These are phyloP conservation scores for Liquidambar formosana DNA, from an alignment of 164 flowering plant genomes.

Conservation along the genomic window DNA sequence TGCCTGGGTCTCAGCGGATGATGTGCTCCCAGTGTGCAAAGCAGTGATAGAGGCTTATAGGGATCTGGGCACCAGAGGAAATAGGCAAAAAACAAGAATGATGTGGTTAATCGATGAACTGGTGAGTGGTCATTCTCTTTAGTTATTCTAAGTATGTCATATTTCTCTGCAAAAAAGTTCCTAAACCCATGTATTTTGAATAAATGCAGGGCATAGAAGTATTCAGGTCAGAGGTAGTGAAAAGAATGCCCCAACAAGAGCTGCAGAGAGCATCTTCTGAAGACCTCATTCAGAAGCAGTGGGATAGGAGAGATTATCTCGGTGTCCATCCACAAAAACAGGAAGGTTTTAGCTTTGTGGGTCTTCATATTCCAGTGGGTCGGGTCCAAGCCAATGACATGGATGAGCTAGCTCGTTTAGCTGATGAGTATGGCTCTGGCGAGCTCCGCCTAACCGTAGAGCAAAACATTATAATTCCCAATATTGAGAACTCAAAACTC, in stretches of 20 bases:
- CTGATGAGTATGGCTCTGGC: constrained; percentile 81
- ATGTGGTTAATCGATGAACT: constrained; percentile 99
- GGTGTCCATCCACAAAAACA: constrained; percentile 95
- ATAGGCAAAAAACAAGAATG: constrained; percentile 91
- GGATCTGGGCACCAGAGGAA: constrained; percentile 88
- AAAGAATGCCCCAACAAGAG: constrained; percentile 71
- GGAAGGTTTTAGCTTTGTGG: constrained; percentile 75
- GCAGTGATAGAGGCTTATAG: constrained; percentile 85
- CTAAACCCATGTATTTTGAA: neutral
- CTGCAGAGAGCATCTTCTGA: constrained; percentile 71
- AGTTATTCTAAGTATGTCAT: too few relatives aligned
- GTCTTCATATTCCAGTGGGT: constrained; percentile 89
- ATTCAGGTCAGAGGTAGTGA: constrained; percentile 83
- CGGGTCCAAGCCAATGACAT: constrained; percentile 88
- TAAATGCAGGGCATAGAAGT: constrained; percentile 79
- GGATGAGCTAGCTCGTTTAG: constrained; percentile 84
- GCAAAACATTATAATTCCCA: constrained; percentile 91
- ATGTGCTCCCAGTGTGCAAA: constrained; percentile 67
- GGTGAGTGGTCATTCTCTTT: constrained; percentile 39
- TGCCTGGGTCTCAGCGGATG: constrained; percentile 90
- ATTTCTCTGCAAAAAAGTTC: too few relatives aligned
- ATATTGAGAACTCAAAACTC: constrained; percentile 60
- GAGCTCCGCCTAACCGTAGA: constrained; percentile 95
- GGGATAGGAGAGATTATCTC: constrained; percentile 84
- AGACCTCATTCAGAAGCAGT: constrained; percentile 63